Evolutionary conservation across 2,329 filamentous ascomycete genomes (phyloP), one percentile per base, ranked within the genome.

Genomic region (Pseudonectria buxi): DNA sequence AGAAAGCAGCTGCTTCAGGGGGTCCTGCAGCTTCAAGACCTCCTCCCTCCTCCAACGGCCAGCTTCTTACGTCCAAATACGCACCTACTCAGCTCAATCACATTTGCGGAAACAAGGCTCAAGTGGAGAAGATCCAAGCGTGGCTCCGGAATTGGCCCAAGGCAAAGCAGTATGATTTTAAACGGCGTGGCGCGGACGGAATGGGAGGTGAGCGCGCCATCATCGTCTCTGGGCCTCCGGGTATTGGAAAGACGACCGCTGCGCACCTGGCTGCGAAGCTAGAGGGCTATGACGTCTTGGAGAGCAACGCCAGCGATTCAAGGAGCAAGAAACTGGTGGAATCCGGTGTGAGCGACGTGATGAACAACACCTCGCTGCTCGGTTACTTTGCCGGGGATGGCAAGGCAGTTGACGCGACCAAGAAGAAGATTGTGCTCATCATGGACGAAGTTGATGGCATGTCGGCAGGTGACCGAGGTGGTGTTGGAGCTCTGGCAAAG

Each of bases 401-500:
- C 15, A 86, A 92, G 61, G 75, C 81, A 38, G 80, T 95, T 4
- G 83, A 95, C 29, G 64, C 69, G 4, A 71, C 72, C 12, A 96
- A 92, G 68, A 94, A 94, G 68, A 95, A 95, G 50, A 79, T 96
- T 24, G 86, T 95, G 6, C 68, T 98, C 32, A 87, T 98, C 63
- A 96, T 98, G 92, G 92, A 98, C 51, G 92, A 98, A 63, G 92
- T 98, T 4, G 92, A 98, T 53, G 92, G 92, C 34, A 96, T 98
- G 92, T 96, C 90, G 42, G 89, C 87, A 25, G 92, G 92, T 56
- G 92, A 98, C 57, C 82, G 92, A 42, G 92, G 92, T 47, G 92
- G 92, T 59, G 92, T 98, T 31, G 92, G 89, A 33, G 92, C 92
- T 22, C 71, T 98, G 37, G 90, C 92, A 37, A 87, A 92, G 39